Base-by-base conservation (phyloP, 2,329 filamentous ascomycete genomes). In the Stachybotrys echinatus region DNA sequence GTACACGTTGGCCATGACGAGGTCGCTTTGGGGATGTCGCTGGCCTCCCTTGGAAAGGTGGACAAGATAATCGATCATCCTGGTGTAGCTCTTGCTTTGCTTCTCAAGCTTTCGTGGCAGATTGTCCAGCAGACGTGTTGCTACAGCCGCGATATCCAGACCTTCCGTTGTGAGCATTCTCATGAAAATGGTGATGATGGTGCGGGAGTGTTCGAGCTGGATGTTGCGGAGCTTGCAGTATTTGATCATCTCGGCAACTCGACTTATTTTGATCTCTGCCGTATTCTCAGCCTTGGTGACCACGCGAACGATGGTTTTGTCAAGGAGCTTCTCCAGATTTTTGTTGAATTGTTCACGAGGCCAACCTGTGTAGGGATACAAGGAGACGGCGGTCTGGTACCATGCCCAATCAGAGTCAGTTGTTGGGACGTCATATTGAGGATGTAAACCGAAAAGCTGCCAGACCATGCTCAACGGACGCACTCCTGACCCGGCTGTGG, bases 281-380 rank as follows among this genome's bases (percentile, higher is more conserved):
- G 50, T n/a, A 19, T 52, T 44, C 38, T 57, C 55, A 6, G 39
- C 48, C 47, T 57, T 57, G 12, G 51, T 55, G 20, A 55, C 50
- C 18, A 53, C 55, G 6, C 53, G 49, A 31, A 57, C 37, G n/a
- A 57, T 51, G 21, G 44, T 31, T 42, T 55, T 57, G 47, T 55
- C 53, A 27, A 55, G 49, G 20, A 57, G 47, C 38, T 49, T 50
- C 12, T 51, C 51, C 37, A 54, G 42, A 20, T 53, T 57, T 17
- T 23, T 19, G 48, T 51, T 34, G 38, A 57, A 54, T 23, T 49
- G 47, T 8, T 50, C 51, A 10, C 49, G 22, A 4, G 45, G 53
- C 55, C 53, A 57, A 8, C 53, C 55, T 10, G 55, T 57, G 47
- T 55, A 57, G 2, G 55, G 55, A 23, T 53, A 57, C 14, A 57